Percentiles rank a stretch among this genome's conserved stretches.
Conservation (phyloP, 2,329 filamentous ascomycete genomes). For the Epichloe uncinata region DNA sequence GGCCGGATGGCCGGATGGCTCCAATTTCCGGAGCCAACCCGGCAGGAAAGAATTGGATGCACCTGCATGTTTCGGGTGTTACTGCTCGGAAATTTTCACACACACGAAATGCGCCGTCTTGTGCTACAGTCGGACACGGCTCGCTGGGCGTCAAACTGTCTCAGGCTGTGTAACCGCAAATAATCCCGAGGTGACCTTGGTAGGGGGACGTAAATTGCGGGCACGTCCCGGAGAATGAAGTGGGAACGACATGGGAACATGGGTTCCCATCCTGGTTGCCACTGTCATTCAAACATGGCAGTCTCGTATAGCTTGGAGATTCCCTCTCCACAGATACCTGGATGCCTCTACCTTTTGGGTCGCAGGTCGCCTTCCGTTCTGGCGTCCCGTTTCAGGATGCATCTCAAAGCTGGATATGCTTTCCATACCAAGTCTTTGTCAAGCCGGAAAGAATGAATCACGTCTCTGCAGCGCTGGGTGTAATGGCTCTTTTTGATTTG, state of each 20-base stretch:
- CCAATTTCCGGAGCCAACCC: too few relatives aligned
- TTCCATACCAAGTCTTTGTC: slow-evolving; percentile 12
- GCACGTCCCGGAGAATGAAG: background rate
- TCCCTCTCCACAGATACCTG: too few relatives aligned
- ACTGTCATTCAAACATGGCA: slow-evolving; percentile 17
- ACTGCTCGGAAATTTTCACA: background rate
- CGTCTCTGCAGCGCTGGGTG: slow-evolving; percentile 12
- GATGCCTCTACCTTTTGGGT: slow-evolving; percentile 11
- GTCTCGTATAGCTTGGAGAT: slow-evolving; percentile 10
- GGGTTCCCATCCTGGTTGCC: slow-evolving; percentile 12
- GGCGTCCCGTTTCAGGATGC: slow-evolving; percentile 13
- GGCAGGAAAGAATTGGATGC: too few relatives aligned
- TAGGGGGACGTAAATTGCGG: background rate
- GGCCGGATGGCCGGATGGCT: too few relatives aligned
- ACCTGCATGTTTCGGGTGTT: background rate
- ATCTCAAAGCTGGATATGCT: slow-evolving; percentile 14
- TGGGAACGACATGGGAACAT: slow-evolving; percentile 7
- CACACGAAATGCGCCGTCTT: background rate
- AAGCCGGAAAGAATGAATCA: slow-evolving; percentile 14
- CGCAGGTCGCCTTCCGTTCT: slow-evolving; percentile 14
- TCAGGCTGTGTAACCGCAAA: background rate
- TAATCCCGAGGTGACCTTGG: background rate
- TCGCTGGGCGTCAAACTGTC: background rate
- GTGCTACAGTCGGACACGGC: background rate
- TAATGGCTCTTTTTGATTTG: slow-evolving; percentile 6